phyloP scores from a whole-genome alignment of 257 asterid species.

The Solanum peruvianum region DNA sequence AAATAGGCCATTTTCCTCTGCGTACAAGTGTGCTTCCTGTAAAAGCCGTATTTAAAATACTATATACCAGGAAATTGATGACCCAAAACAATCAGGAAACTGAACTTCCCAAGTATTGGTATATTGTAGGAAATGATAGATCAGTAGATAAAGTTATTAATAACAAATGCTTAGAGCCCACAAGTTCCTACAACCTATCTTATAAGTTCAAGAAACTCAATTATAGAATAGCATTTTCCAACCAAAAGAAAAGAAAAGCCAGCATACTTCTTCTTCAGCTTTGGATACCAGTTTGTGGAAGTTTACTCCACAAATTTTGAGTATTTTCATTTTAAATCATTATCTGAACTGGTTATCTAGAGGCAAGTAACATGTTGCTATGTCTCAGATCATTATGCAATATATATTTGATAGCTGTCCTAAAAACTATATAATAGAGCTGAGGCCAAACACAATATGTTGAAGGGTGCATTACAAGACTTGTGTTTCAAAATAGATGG shows the following conservation, averaged over 20 bases:
- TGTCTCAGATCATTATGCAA: background rate
- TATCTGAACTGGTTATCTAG: background rate
- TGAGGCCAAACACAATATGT: background rate
- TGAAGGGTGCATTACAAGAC: background rate
- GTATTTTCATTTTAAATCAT: background rate
- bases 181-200: background rate
- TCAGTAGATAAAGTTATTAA: background rate
- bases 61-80: background rate
- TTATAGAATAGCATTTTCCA: background rate
- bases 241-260: background rate
- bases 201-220: background rate
- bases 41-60: background rate
- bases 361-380: background rate
- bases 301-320: background rate
- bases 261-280: background rate
- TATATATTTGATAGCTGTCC: background rate
- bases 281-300: background rate
- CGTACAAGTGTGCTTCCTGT: conserved; percentile 60
- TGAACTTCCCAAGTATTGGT: background rate
- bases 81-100: background rate
- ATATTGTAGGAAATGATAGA: background rate
- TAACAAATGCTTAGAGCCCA: background rate
- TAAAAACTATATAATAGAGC: background rate
- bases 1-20: conserved; percentile 73
- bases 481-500: background rate